Evolutionary conservation across 441 rosid genomes (phyloP), one percentile per base, ranked within the genome.

Genomic region (Jatropha podagrica): DNA sequence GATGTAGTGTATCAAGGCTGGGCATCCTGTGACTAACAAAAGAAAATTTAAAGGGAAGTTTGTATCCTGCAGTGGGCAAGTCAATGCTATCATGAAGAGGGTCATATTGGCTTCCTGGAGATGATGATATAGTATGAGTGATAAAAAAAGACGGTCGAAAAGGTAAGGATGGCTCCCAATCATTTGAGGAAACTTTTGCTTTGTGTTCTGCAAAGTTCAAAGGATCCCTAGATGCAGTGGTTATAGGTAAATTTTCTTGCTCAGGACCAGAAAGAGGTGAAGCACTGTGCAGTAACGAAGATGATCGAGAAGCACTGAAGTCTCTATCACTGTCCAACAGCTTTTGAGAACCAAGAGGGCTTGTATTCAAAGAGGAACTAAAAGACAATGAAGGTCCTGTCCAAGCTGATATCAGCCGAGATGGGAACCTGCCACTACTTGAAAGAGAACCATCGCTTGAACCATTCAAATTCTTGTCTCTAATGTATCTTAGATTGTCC

Each of bases 111-210:
- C 85, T 81, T 75, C 79, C 85, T 7, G 83, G 78, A 55, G 95
- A 87, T 37, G 91, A 83, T 78, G 78, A 78, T 72, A 65, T 80
- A n/a, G 81, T 76, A 60, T 86, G 82, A 74, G 87, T 81, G 66
- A 91, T 79, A 60, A 83, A 69, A 77, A 91, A 90, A 48, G 97
- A 92, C 10, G 98, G 89, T 68, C 66, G 86, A 81, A 96, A 96
- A 61, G 98, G 97, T 55, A 88, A 82, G 51, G 98, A 96, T 60
- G 94, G 93, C 74, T 90, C 97, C 99, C 99, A 96, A 79, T 90
- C 89, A 82, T 86, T 81, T 65, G 90, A 85, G 69, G 86, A 81
- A 80, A 82, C 65, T 69, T 83, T 84, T 78, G 76, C 78, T 77
- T 77, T 83, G 72, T 79, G 65, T 59, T 88, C 78, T 61, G 84